Evolutionary conservation across 2,329 filamentous ascomycete genomes (phyloP), one percentile per base, ranked within the genome.

Genomic region (Penicillium olsonii): DNA sequence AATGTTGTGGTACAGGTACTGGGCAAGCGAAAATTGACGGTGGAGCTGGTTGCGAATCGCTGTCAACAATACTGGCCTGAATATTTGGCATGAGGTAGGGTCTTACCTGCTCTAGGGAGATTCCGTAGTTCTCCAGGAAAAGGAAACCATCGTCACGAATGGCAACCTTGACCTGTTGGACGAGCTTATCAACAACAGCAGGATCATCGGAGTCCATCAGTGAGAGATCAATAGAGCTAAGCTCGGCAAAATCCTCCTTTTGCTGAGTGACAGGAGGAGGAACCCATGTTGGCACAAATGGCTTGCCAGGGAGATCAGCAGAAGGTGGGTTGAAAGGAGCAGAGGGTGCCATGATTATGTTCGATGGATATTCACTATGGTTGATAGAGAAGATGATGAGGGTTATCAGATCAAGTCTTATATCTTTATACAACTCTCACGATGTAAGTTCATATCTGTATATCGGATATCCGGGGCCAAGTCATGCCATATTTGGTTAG

Each of bases 1-100:
- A 19, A 79, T 79, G 51, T 79, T 78, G 31, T 70, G 54, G 62
- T 79, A 77, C 27, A 79, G 54, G 43, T 78, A 80, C 42, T 80
- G 77, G 5, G 77, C 77, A 9, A 80, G 62, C 14, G 69, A 67
- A 44, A 80, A 80, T 52, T 80, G 77, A 18, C 77, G 75, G 56
- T 79, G 76, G 11, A 79, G 69, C 60, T 63, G 31, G 15, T 39
- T n/a, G 29, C 18, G 34, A 31, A 38, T 26, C 6, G 2, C 2
- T 14, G 3, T 10, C 27, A n/a, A 5, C 7, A 2, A 37, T 11
- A 2, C 8, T 17, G 24, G 24, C 6, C 8, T 6, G 7, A n/a
- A 31, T n/a, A 6, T n/a, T 31, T 18, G 6, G 4, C 15, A 24
- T 10, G 4, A 8, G 17, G 12, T 6, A 7, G 14, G 31, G 10